Conservation (phyloP, 2,329 filamentous ascomycete genomes). For the Fonsecaea erecta region DNA sequence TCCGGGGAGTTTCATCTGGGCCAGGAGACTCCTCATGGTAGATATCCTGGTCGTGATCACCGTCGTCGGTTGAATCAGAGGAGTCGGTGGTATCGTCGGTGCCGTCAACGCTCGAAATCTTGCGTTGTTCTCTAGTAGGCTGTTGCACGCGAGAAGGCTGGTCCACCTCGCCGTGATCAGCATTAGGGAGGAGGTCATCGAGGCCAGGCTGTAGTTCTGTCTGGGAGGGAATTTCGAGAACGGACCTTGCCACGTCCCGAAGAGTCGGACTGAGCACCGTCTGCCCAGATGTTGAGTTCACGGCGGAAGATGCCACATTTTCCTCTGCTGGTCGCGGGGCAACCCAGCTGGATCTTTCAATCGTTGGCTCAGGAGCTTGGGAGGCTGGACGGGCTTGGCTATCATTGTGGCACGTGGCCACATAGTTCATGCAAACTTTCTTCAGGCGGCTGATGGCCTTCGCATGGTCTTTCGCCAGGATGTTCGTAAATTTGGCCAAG, state of each 20-base stretch:
- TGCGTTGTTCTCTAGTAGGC: neutral
- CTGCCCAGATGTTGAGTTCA: neutral
- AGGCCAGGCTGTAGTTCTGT: neutral
- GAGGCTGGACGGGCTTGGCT: no score
- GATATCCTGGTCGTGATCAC: neutral
- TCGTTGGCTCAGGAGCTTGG: neutral
- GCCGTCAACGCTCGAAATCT: neutral
- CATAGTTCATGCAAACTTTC: conserved; percentile 3
- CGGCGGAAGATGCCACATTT: neutral
- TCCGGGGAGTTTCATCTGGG: neutral
- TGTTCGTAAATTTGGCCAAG: conserved; percentile 3
- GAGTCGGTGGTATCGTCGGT: neutral
- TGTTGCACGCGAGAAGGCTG: neutral
- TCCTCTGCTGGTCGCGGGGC: neutral
- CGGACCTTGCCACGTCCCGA: neutral
- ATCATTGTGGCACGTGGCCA: neutral
- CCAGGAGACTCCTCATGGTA: conserved; percentile 1
- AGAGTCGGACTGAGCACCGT: neutral
- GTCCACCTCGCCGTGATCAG: neutral
- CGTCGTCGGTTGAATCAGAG: neutral
- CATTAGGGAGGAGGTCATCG: neutral
- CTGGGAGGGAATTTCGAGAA: neutral
- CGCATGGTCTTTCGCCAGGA: conserved; percentile 5
- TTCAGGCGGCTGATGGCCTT: conserved; percentile 6
- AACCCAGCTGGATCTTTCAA: neutral